Base-by-base conservation (phyloP, 1,284 basidiomycete species). In the Rhodotorula sp. region DNA sequence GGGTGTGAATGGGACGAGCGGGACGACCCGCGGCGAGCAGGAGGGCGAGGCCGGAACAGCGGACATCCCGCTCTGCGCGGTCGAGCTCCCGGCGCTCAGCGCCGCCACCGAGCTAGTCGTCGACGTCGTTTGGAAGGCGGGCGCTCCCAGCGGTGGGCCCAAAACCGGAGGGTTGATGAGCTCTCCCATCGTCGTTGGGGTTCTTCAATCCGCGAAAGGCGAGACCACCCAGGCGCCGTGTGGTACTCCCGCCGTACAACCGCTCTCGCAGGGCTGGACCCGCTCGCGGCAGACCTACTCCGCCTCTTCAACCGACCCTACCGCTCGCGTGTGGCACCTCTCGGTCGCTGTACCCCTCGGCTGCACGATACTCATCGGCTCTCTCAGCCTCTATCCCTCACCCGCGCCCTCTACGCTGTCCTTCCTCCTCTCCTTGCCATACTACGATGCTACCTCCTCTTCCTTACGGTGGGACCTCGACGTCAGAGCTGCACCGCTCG, bases 231-330 rank as follows among this genome's bases (percentile, higher is more conserved):
- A 12, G 27, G 12, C 50, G 5, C 22, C 50, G 1, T 12, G 17
- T 17, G 39, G 10, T 8, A 7, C 5, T 4, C 3, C 2, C 3
- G 27, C 50, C 12, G n/a, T 61, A 44, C n/a, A 48, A 1, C 1
- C 37, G 19, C 13, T 57, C 12, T 39, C 37, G 44, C 1, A 1
- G 0, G 56, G 34, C 10, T 57, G 36, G 56, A 25, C 13, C 50
- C 27, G 50, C 12, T 29, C 50, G 4, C 50, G 50, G 4, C 9
- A 4, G 15, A n/a, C n/a, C 12, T 17, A 29, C n/a, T 4, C 50
- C n/a, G n/a, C 15, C 12, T 5, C 12, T 1, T n/a, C n/a, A n/a
- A n/a, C 12, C 13, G 19, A 17, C 6, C 22, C 32, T 7, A 0
- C 39, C 7, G 7, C 57, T 12, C 19, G n/a, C n/a, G 7, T 9